phyloP scores from a whole-genome alignment of 805 yeast genomes.

The Ogataea nakhonphanomensis region DNA sequence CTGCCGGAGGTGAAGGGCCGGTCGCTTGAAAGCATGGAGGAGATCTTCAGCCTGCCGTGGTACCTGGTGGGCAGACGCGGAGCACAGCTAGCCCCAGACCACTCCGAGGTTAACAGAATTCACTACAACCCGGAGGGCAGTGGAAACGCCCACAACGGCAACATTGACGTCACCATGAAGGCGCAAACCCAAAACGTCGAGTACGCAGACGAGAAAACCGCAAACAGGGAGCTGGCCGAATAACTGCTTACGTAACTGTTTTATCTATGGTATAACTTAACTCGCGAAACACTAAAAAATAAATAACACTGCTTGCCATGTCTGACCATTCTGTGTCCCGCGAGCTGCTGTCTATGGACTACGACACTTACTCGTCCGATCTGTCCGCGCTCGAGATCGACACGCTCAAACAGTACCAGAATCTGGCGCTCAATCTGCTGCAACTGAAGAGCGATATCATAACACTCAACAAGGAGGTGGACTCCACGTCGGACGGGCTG shows the following conservation, averaged over 20 bases:
- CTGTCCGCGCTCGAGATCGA: slow-evolving; percentile 34
- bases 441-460: slow-evolving; percentile 24
- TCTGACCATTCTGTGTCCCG: slow-evolving; percentile 7
- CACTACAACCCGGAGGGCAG: slow-evolving; percentile 11
- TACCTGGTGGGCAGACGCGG: slow-evolving; percentile 55
- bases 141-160: slow-evolving; percentile 17
- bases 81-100: slow-evolving; percentile 48
- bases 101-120: slow-evolving; percentile 21
- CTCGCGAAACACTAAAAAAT: neutral
- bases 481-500: slow-evolving; percentile 26
- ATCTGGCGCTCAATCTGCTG: slow-evolving; percentile 33
- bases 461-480: slow-evolving; percentile 21
- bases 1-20: slow-evolving; percentile 51
- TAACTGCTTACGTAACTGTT: neutral
- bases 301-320: neutral
- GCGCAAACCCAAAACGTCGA: slow-evolving; percentile 11
- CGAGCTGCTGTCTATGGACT: slow-evolving; percentile 22
- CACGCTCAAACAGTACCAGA: slow-evolving; percentile 38
- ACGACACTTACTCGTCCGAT: slow-evolving; percentile 28
- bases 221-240: slow-evolving; percentile 7
- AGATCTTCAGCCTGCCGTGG: slow-evolving; percentile 53
- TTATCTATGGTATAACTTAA: neutral
- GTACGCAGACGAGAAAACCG: slow-evolving; percentile 13
- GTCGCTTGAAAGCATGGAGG: slow-evolving; percentile 51
- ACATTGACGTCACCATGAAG: slow-evolving; percentile 13